Evolutionary conservation across 1,139 yeast species (phyloP).

Genomic region (Geotrichum fermentans): DNA sequence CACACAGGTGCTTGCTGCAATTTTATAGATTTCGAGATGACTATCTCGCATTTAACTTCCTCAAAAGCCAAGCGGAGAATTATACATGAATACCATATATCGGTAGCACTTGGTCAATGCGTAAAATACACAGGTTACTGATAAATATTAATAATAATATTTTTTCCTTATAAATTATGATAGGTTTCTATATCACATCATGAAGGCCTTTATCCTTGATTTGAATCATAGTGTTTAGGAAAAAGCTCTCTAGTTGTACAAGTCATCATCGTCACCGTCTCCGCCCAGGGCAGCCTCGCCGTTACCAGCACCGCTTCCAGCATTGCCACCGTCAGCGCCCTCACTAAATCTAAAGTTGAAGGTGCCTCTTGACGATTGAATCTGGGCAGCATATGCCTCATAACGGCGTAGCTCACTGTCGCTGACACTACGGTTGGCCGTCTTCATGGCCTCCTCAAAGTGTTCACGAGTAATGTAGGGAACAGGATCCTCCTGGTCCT

Average conservation of each 20-base stretch:
- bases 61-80: no score
- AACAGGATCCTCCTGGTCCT: constrained; percentile 65
- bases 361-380: constrained; percentile 90
- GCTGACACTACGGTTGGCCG: constrained; percentile 94
- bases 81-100: no score
- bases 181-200: no score
- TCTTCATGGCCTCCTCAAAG: constrained; percentile 98
- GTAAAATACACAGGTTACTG: no score
- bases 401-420: constrained; percentile 98
- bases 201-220: no score
- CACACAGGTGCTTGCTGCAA: background rate
- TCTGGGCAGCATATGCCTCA: constrained; percentile 96
- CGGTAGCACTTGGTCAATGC: no score
- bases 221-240: no score
- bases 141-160: no score
- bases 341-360: constrained; percentile 42
- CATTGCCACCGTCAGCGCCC: constrained; percentile 32
- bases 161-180: no score
- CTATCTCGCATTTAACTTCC: no score
- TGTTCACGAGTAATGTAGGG: constrained; percentile 91
- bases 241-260: constrained; percentile 86
- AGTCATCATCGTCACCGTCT: constrained; percentile 90
- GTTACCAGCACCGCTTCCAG: constrained; percentile 47
- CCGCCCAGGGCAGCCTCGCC: constrained; percentile 60
- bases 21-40: no score